Evolutionary conservation across 176 grass and related monocot genomes (phyloP).

Genomic region (Juncus inflexus): DNA sequence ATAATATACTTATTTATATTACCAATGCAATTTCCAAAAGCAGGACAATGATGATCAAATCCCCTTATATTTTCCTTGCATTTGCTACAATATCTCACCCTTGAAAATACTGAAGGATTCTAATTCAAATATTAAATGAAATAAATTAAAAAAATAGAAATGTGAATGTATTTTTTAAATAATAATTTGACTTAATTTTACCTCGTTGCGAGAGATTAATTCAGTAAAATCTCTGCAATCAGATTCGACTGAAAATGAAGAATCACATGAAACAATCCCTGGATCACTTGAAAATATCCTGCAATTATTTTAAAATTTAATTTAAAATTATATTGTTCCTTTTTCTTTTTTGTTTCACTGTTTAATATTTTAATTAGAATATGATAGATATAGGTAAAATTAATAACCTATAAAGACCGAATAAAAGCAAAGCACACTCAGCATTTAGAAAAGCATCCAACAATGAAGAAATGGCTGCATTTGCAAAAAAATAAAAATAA

Average conservation of each 20-base stretch:
- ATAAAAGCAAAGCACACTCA: slow-evolving; percentile 80
- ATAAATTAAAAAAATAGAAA: slow-evolving; percentile 3
- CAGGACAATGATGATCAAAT: slow-evolving; percentile 92
- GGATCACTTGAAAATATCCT: slow-evolving; percentile 95
- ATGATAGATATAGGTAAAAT: slow-evolving; percentile 16
- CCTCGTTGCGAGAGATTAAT: slow-evolving; percentile 53
- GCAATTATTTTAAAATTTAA: slow-evolving; percentile 31
- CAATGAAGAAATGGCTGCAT: slow-evolving; percentile 61
- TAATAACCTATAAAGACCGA: slow-evolving; percentile 84
- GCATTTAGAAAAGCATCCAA: slow-evolving; percentile 87
- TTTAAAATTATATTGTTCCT: neutral
- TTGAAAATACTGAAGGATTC: slow-evolving; percentile 61
- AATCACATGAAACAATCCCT: slow-evolving; percentile 53
- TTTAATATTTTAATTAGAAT: neutral
- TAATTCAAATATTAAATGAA: slow-evolving; percentile 33
- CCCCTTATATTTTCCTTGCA: slow-evolving; percentile 74
- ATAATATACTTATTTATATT: slow-evolving; percentile 9
- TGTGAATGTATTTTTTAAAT: neutral
- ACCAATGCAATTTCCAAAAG: slow-evolving; percentile 99
- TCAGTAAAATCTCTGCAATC: slow-evolving; percentile 58
- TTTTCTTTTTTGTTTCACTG: too few relatives aligned
- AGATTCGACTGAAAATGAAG: slow-evolving; percentile 65
- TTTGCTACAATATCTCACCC: slow-evolving; percentile 66
- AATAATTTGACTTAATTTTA: slow-evolving; percentile 33
- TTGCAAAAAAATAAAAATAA: slow-evolving; percentile 31